These are phyloP conservation scores for Amanita jacksonii DNA, from an alignment of 768 basidiomycete genomes.

Conservation along the genomic window DNA sequence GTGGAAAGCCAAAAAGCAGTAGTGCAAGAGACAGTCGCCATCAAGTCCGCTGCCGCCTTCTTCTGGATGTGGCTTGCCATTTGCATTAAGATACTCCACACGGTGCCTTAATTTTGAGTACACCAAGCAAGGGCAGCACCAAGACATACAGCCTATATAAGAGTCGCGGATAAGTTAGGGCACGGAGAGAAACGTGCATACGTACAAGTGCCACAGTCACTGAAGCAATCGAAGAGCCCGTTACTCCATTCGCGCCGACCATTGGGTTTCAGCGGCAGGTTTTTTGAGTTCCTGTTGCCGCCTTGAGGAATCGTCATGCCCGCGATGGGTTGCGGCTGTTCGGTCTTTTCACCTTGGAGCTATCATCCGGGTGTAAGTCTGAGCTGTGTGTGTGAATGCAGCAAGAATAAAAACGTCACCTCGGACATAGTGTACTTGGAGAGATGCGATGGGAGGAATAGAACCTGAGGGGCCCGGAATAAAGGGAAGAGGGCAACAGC, in stretches of 20 bases:
- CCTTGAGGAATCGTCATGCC: conserved; percentile 14
- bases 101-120: conserved; percentile 33
- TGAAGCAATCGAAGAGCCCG: conserved; percentile 19
- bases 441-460: too few relatives aligned
- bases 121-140: conserved; percentile 32
- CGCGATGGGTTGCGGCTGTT: conserved; percentile 9
- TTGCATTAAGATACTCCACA: conserved; percentile 25
- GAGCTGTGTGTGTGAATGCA: too few relatives aligned
- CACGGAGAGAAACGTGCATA: not conserved
- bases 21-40: conserved; percentile 29
- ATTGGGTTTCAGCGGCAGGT: conserved; percentile 16
- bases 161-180: too few relatives aligned
- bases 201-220: conserved; percentile 19
- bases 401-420: too few relatives aligned
- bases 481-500: too few relatives aligned
- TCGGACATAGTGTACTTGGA: too few relatives aligned
- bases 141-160: conserved; percentile 25
- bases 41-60: conserved; percentile 22
- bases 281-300: conserved; percentile 20
- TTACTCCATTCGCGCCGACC: conserved; percentile 24
- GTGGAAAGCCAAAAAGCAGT: conserved; percentile 20
- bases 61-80: conserved; percentile 29
- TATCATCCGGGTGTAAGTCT: too few relatives aligned
- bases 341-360: too few relatives aligned
- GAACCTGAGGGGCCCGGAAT: too few relatives aligned